phyloP scores from a whole-genome alignment of 257 asterid genomes.

The Leptodermis oblonga region DNA sequence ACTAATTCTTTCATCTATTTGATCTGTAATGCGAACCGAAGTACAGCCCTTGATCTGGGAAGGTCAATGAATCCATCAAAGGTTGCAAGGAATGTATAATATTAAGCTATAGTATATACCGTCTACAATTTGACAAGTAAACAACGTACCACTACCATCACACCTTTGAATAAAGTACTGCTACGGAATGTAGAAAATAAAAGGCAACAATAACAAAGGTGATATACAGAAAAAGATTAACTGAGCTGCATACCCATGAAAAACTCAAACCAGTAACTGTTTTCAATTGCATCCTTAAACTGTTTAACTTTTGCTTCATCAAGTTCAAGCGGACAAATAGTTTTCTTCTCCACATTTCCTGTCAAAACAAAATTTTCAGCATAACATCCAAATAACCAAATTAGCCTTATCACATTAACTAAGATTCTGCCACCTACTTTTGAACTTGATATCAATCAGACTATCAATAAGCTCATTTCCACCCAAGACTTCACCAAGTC shows the following conservation, averaged over 20 bases:
- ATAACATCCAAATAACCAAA: slow-evolving; percentile 9
- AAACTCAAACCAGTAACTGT: slow-evolving; percentile 57
- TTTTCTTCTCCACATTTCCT: slow-evolving; percentile 57
- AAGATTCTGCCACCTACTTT: slow-evolving; percentile 43
- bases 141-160: background rate
- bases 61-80: background rate
- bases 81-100: too few species aligned
- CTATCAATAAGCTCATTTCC: slow-evolving; percentile 98
- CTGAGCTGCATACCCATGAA: slow-evolving; percentile 47
- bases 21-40: background rate
- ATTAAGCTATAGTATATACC: too few species aligned
- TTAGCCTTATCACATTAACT: background rate
- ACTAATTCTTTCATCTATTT: background rate
- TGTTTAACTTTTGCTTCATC: slow-evolving; percentile 54
- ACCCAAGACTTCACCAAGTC: slow-evolving; percentile 97
- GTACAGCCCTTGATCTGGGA: background rate
- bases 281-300: slow-evolving; percentile 55
- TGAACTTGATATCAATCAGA: slow-evolving; percentile 70
- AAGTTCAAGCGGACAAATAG: slow-evolving; percentile 47
- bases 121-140: background rate
- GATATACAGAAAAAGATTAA: background rate
- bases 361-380: slow-evolving; percentile 21
- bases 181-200: background rate
- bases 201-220: background rate
- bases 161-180: too few species aligned